phyloP scores from a whole-genome alignment of 208 protist genomes.

The Leishmania gerbilli region DNA sequence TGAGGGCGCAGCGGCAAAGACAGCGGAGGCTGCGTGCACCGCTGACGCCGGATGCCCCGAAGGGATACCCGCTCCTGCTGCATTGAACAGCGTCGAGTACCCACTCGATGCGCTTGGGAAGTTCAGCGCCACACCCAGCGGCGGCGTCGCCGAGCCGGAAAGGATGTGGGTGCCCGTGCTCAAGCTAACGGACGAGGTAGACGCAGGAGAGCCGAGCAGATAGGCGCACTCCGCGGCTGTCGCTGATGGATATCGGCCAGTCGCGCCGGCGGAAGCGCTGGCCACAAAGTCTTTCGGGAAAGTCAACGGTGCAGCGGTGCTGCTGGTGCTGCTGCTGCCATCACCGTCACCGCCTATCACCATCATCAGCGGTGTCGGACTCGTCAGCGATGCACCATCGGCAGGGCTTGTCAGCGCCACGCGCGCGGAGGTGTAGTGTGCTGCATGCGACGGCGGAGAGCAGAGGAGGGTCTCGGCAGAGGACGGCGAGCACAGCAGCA shows the following conservation, averaged over 20 bases:
- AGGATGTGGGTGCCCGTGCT: not conserved
- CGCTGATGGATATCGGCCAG: not conserved
- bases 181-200: not conserved
- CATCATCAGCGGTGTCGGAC: constrained; percentile 1
- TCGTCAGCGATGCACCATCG: not conserved
- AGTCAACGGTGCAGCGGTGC: not conserved
- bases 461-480: not conserved
- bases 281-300: not conserved
- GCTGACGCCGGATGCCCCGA: not conserved
- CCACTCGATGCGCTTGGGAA: not conserved
- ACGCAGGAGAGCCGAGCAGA: not conserved
- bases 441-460: not conserved
- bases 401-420: not conserved
- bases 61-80: not conserved
- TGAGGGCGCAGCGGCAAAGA: not conserved
- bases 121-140: not conserved
- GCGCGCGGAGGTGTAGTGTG: not conserved
- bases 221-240: not conserved
- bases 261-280: not conserved
- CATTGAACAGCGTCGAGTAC: not conserved
- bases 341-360: not conserved
- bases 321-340: not conserved
- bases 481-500: not conserved
- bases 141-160: not conserved
- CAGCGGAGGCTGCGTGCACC: not conserved